Base-by-base conservation (phyloP, 163 green algal species). In the Scenedesmus sp. region DNA sequence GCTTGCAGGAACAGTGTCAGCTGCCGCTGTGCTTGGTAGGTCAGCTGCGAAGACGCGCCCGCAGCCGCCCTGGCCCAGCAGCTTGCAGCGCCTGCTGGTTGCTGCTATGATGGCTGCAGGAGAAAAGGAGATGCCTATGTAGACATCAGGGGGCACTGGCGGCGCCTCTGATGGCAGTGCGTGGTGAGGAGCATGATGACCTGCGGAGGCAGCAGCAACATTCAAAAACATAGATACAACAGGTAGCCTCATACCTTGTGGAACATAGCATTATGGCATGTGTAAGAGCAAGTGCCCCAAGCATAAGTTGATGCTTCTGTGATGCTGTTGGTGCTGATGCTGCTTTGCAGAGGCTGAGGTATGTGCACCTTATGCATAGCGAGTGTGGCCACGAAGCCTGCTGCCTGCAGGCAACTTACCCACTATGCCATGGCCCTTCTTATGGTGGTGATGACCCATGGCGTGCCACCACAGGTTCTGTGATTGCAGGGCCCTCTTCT, bases 1-100 rank as follows among this genome's bases (percentile, higher is more conserved):
- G 70, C 70, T 79, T 79, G 70, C 70, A 79, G 70, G 70, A 79
- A 10, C 10, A 46, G 66, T 18, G 16, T 18, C 12, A 13, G 70
- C 70, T 79, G 23, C 3, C 15, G 70, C 23, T 79, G 55, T 26
- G 81, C 52, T 46, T 20, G 87, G 87, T 73, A 85, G 76, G 54
- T 91, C 87, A 26, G 87, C 87, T 26, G 87, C 87, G 46, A 91
- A 34, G 54, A 91, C 87, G 8, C 87, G 59, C 7, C 87, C 87
- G 18, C 87, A 84, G 55, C 87, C 67, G 9, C 87, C 87, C 52
- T 86, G 70, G 5, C 87, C 87, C 55, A 91, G 70, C 55, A 91
- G 87, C 23, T 84, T 84, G 70, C 56, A 84, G 76, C 73, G 76
- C 23, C n/a, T n/a, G 87, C 87, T 76, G 56, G 67, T 85, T 74